Conservation (phyloP, 2,329 filamentous ascomycete genomes). For the Aureobasidium vineae region DNA sequence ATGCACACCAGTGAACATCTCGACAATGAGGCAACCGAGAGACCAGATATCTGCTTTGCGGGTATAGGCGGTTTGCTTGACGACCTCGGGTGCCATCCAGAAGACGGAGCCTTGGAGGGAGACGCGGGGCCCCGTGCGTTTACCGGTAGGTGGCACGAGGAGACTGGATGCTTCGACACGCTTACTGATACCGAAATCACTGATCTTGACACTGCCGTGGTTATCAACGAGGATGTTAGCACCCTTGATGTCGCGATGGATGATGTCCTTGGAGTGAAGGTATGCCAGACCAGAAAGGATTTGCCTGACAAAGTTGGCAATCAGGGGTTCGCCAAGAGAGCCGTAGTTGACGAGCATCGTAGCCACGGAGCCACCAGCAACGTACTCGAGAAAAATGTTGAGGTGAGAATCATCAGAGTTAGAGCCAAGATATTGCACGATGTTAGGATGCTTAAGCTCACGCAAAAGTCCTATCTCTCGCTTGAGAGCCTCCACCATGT, state of each 20-base stretch:
- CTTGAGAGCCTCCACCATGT: slow-evolving; percentile 96
- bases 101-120: slow-evolving; percentile 97
- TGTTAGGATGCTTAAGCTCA: slow-evolving; percentile 92
- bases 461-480: slow-evolving; percentile 92
- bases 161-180: slow-evolving; percentile 77
- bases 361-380: slow-evolving; percentile 93
- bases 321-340: slow-evolving; percentile 85
- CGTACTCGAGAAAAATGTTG: slow-evolving; percentile 99
- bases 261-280: slow-evolving; percentile 90
- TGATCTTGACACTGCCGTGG: slow-evolving; percentile 98
- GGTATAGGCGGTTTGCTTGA: slow-evolving; percentile 96
- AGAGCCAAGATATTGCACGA: slow-evolving; percentile 96
- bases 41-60: slow-evolving; percentile 99
- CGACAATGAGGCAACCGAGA: slow-evolving; percentile 90
- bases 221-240: slow-evolving; percentile 99
- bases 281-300: slow-evolving; percentile 92
- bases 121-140: slow-evolving; percentile 60
- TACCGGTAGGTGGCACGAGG: slow-evolving; percentile 36
- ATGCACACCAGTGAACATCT: slow-evolving; percentile 98
- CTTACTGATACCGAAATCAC: slow-evolving; percentile 98
- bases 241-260: slow-evolving; percentile 98
- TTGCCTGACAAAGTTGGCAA: slow-evolving; percentile 94
- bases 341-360: slow-evolving; percentile 99
- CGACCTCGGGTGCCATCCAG: slow-evolving; percentile 99
- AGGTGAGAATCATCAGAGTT: slow-evolving; percentile 87